These are phyloP conservation scores for Verticillium nubilum DNA, from an alignment of 2,329 filamentous ascomycete genomes.

Conservation along the genomic window DNA sequence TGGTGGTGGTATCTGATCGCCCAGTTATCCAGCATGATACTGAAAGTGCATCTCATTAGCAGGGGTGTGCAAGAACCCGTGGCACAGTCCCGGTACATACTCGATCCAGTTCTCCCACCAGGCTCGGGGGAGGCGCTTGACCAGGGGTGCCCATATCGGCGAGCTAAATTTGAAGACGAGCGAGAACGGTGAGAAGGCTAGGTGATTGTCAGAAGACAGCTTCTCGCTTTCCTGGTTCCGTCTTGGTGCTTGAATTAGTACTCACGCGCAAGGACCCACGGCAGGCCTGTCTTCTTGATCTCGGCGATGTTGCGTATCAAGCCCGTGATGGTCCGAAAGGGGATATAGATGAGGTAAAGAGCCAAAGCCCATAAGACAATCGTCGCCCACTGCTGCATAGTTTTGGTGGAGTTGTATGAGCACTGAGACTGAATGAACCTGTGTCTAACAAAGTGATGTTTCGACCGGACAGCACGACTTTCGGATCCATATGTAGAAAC, in stretches of 20 bases:
- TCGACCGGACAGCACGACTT: too few species aligned
- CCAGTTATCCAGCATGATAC: slow-evolving; percentile 55
- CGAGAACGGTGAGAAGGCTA: slow-evolving; percentile 45
- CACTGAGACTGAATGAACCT: too few species aligned
- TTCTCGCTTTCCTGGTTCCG: too few species aligned
- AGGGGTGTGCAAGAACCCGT: background rate
- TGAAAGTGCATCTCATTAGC: slow-evolving; percentile 16
- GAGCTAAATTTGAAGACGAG: slow-evolving; percentile 50
- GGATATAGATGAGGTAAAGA: slow-evolving; percentile 23
- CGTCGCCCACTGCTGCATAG: too few species aligned
- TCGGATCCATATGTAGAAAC: too few species aligned
- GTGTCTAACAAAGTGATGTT: too few species aligned
- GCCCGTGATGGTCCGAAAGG: slow-evolving; percentile 1
- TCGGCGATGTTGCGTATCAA: slow-evolving; percentile 34
- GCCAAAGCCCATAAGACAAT: slow-evolving; percentile 15
- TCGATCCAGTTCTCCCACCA: slow-evolving; percentile 54
- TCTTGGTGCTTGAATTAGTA: too few species aligned
- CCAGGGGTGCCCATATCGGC: slow-evolving; percentile 47
- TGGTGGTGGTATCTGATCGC: slow-evolving; percentile 49
- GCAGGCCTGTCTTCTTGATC: slow-evolving; percentile 45
- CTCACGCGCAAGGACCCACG: slow-evolving; percentile 50
- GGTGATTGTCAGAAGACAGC: too few species aligned
- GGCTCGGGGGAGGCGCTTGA: slow-evolving; percentile 47
- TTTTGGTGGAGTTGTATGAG: too few species aligned
- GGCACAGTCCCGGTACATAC: slow-evolving; percentile 47